Base-by-base conservation (phyloP, 1,284 basidiomycete species). In the Ceratobasidium sp. region DNA sequence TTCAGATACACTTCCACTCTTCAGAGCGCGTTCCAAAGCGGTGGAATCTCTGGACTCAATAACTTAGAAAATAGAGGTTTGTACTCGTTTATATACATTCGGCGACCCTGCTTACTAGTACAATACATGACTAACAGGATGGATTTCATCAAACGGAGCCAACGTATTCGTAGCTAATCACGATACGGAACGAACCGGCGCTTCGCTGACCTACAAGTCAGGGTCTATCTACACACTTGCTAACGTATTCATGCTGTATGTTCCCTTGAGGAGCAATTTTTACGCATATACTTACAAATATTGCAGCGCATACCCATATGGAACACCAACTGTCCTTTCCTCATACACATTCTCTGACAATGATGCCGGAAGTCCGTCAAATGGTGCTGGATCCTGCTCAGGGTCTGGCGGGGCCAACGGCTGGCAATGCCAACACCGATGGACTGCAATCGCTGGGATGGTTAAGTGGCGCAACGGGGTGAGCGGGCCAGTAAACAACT, bases 81-180 rank as follows among this genome's bases (percentile, higher is more conserved):
- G 49, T n/a, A 10, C 20, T n/a, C n/a, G n/a, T n/a, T n/a, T n/a
- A n/a, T n/a, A n/a, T n/a, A 31, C 31, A 40, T 10, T 17, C 27
- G 32, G 29, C 13, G 2, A 20, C 31, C 34, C 4, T 10, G 10
- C 27, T 6, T 64, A 20, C 6, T 2, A 12, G 4, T 38, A 10
- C 15, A 42, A 40, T 57, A 31, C 56, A 17, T 35, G 22, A n/a
- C 69, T 2, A 20, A 3, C 53, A 86, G 87, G 85, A 8, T 89
- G 87, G 87, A 79, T 89, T 2, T 38, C 83, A 0, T 81, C 86
- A 6, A 77, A 76, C 0, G 74, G 76, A 29, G 87, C 88, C 0
- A 90, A 90, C 72, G 84, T 87, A 13, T 89, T 90, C 71, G 86
- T 90, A 2, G 80, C 83, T 0, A 88, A 90, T 73, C 88, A 90